Conservation (phyloP, 306 rosid genomes). For the Cicer arietinum region DNA sequence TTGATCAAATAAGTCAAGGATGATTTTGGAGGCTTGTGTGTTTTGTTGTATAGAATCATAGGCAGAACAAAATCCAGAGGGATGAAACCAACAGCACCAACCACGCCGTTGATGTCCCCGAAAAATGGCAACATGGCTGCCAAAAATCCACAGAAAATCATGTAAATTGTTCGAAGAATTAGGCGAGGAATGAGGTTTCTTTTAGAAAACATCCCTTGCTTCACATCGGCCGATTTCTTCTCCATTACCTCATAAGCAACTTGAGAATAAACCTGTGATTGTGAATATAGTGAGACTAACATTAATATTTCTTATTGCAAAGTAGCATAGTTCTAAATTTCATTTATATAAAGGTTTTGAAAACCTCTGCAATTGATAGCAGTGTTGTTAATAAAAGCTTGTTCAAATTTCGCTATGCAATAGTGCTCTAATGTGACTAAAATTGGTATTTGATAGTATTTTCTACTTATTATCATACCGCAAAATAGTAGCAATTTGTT, state of each 20-base stretch:
- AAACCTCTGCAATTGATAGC: neutral
- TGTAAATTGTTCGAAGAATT: conserved; percentile 75
- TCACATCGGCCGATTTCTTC: conserved; percentile 79
- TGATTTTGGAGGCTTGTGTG: conserved; percentile 72
- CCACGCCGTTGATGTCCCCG: conserved; percentile 84
- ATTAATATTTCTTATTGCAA: neutral
- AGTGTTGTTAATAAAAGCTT: too few relatives aligned
- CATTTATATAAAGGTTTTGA: neutral
- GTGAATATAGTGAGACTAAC: conserved; percentile 31
- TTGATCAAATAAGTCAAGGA: conserved; percentile 75
- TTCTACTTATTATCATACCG: too few relatives aligned
- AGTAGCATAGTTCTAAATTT: neutral
- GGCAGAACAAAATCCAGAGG: conserved; percentile 95
- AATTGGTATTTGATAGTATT: too few relatives aligned
- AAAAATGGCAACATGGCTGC: conserved; percentile 98
- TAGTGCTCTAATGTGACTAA: too few relatives aligned
- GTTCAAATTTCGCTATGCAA: too few relatives aligned
- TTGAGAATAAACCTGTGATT: conserved; percentile 96
- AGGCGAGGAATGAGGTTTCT: conserved; percentile 84
- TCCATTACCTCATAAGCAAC: conserved; percentile 98
- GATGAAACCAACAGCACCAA: conserved; percentile 93
- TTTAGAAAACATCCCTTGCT: conserved; percentile 78
- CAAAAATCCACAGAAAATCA: conserved; percentile 73
- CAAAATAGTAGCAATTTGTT: too few relatives aligned
- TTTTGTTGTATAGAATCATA: conserved; percentile 88